A percentile compares a stretch with the other conserved stretches of the same genome.
phyloP scores from a whole-genome alignment of 2,329 filamentous ascomycete species.

The Botrytis squamosa region DNA sequence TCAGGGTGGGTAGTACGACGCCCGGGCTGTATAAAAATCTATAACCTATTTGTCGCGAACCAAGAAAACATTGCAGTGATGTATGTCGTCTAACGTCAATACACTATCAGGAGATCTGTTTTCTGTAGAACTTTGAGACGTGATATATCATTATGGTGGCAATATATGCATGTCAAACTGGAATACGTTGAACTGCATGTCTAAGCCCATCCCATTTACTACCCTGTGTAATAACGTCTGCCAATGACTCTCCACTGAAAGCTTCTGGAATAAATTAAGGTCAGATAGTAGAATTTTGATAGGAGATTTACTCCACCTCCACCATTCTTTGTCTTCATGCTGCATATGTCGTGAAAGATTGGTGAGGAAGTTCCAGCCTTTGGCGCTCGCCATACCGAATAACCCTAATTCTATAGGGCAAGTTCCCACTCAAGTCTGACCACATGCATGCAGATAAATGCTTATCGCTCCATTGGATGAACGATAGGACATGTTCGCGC shows the following conservation, averaged over 20 bases:
- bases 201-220: neutral
- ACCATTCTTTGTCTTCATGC: neutral
- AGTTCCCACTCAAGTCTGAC: neutral
- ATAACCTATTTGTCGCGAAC: neutral
- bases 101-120: neutral
- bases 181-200: neutral
- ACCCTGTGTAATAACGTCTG: neutral
- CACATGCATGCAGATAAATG: neutral
- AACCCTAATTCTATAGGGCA: neutral
- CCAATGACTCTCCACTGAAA: neutral
- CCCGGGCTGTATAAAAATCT: neutral
- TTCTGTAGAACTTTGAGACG: neutral
- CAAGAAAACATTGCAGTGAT: neutral
- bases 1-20: neutral
- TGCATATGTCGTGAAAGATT: neutral
- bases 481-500: neutral
- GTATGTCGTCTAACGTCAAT: neutral
- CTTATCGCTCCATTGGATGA: neutral
- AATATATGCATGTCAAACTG: neutral
- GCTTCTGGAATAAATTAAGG: neutral
- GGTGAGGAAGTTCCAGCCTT: neutral
- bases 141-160: neutral
- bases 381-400: neutral
- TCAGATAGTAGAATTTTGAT: neutral
- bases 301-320: neutral